A percentile compares a stretch with the other conserved stretches of the same genome.
Conservation (phyloP, 495 filamentous ascomycete species). For the Podospora pseudocomata region DNA sequence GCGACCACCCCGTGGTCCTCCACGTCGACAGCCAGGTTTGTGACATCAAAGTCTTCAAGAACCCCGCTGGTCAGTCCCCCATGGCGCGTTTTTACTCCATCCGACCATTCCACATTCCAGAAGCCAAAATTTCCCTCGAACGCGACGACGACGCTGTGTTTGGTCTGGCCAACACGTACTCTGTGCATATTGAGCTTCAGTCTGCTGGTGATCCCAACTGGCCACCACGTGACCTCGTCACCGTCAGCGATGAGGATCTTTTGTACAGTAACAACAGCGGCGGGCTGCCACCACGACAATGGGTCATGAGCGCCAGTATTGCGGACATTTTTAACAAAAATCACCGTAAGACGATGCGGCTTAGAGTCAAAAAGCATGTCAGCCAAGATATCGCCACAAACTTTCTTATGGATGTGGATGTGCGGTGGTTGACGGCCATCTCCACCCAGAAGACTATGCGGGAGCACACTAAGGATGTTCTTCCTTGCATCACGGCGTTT, state of each 20-base stretch:
- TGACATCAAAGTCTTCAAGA: constrained; percentile 43
- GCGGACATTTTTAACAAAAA: constrained; percentile 37
- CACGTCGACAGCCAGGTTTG: constrained; percentile 48
- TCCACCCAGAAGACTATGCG: constrained; percentile 24
- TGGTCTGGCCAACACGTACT: constrained; percentile 45
- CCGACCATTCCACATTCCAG: constrained; percentile 45
- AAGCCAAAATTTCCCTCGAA: constrained; percentile 46
- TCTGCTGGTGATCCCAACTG: constrained; percentile 44
- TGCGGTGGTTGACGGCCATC: constrained; percentile 41
- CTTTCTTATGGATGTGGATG: constrained; percentile 45
- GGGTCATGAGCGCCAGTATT: constrained; percentile 40
- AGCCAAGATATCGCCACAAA: constrained; percentile 31
- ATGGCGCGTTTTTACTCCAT: constrained; percentile 44
- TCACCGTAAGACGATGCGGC: constrained; percentile 34
- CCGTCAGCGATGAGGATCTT: constrained; percentile 27
- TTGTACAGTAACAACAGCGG: constrained; percentile 16
- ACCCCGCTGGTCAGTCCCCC: constrained; percentile 38
- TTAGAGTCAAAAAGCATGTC: constrained; percentile 37
- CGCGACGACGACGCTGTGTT: constrained; percentile 39
- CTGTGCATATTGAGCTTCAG: constrained; percentile 45
- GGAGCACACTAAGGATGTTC: constrained; percentile 28
- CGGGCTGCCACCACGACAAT: constrained; percentile 30
- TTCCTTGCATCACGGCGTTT: constrained; percentile 30
- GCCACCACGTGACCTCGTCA: constrained; percentile 45
- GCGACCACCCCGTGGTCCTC: constrained; percentile 30